phyloP scores from a whole-genome alignment of 805 yeast species.

The Zygosaccharomyces pseudorouxii region DNA sequence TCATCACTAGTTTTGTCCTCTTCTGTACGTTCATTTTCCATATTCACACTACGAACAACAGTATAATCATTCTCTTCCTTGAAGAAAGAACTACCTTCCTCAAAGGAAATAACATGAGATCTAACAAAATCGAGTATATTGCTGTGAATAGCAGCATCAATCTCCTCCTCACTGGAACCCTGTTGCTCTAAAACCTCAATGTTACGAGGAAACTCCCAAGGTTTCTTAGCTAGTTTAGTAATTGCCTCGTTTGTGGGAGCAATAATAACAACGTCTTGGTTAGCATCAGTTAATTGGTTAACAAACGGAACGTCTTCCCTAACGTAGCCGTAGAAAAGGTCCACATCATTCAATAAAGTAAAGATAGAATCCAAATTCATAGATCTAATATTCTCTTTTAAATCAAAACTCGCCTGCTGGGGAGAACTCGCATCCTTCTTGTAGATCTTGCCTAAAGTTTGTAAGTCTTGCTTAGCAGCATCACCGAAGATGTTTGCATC shows the following conservation, averaged over 20 bases:
- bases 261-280: slow-evolving; percentile 48
- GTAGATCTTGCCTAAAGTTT: neutral
- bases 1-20: slow-evolving; percentile 29
- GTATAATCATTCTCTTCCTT: slow-evolving; percentile 7
- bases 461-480: neutral
- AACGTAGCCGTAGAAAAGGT: slow-evolving; percentile 65
- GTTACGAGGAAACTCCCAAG: slow-evolving; percentile 74
- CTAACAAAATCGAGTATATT: slow-evolving; percentile 58
- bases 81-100: slow-evolving; percentile 11
- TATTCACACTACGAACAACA: slow-evolving; percentile 14
- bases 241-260: slow-evolving; percentile 71
- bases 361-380: slow-evolving; percentile 30
- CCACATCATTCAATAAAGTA: slow-evolving; percentile 39
- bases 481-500: neutral
- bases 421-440: slow-evolving; percentile 2
- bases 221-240: slow-evolving; percentile 48
- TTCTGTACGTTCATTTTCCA: slow-evolving; percentile 19
- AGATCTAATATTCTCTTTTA: slow-evolving; percentile 3
- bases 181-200: slow-evolving; percentile 32
- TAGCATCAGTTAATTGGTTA: slow-evolving; percentile 43
- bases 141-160: slow-evolving; percentile 45
- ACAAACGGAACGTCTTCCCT: slow-evolving; percentile 55
- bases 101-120: slow-evolving; percentile 50
- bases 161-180: slow-evolving; percentile 37
- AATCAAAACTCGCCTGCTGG: slow-evolving; percentile 3